phyloP scores from a whole-genome alignment of 2,329 filamentous ascomycete species.

The Fusarium torreyae region DNA sequence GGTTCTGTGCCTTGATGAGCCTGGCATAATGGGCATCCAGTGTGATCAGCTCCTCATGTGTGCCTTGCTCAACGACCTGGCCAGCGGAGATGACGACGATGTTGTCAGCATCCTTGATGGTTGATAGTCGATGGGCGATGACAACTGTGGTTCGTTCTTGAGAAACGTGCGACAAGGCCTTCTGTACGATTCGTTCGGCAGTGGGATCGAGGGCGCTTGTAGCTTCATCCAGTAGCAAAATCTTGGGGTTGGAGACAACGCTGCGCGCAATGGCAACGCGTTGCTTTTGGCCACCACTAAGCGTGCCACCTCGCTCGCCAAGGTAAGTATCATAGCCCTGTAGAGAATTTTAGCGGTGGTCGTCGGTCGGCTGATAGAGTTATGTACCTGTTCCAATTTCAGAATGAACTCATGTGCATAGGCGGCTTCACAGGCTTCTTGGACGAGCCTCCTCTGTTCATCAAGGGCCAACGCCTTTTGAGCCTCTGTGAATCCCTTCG shows the following conservation, averaged over 20 bases:
- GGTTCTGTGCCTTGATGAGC: slow-evolving; percentile 43
- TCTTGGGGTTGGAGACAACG: slow-evolving; percentile 71
- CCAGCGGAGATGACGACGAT: slow-evolving; percentile 46
- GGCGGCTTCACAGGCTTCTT: slow-evolving; percentile 42
- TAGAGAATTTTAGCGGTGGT: neutral
- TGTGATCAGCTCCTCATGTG: slow-evolving; percentile 36
- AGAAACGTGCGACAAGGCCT: slow-evolving; percentile 66
- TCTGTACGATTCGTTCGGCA: slow-evolving; percentile 64
- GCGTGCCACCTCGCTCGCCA: slow-evolving; percentile 42
- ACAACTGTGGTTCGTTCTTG: slow-evolving; percentile 71
- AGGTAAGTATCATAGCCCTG: slow-evolving; percentile 46
- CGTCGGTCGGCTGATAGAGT: accelerated
- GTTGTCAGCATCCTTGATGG: slow-evolving; percentile 49
- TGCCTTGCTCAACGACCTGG: slow-evolving; percentile 45
- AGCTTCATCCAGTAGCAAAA: slow-evolving; percentile 76
- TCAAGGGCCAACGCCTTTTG: slow-evolving; percentile 9
- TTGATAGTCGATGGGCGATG: slow-evolving; percentile 70
- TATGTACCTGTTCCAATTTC: slow-evolving; percentile 28
- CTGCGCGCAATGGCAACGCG: slow-evolving; percentile 75
- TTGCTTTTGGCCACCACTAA: slow-evolving; percentile 72
- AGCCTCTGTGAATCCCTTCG: slow-evolving; percentile 40
- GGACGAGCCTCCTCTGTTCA: slow-evolving; percentile 18
- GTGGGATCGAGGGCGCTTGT: slow-evolving; percentile 67
- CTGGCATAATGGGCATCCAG: slow-evolving; percentile 34
- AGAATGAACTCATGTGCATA: slow-evolving; percentile 47